Conservation (phyloP, 331 rosid genomes). For the Quercus tomentella region DNA sequence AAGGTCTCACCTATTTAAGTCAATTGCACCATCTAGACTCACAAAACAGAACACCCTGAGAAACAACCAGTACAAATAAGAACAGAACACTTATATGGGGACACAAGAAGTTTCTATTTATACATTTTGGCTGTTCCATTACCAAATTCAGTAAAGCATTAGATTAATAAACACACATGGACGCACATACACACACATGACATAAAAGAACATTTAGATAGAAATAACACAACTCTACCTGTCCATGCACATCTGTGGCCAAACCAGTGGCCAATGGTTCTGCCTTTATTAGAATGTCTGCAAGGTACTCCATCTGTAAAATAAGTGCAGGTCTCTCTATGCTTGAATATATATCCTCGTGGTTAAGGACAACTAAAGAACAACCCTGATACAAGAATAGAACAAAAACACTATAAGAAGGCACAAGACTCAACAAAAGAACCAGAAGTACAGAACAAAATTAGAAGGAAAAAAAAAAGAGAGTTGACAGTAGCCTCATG, state of each 20-base stretch:
- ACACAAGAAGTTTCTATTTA: background rate
- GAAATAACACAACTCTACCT: constrained; percentile 46
- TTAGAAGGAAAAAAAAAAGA: background rate
- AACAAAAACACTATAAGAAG: constrained; percentile 9
- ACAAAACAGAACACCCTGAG: background rate
- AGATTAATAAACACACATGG: background rate
- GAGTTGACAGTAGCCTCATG: background rate
- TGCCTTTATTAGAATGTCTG: constrained; percentile 66
- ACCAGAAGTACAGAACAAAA: background rate
- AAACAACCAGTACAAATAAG: background rate
- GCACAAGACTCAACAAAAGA: constrained; percentile 5
- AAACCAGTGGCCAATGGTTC: constrained; percentile 92
- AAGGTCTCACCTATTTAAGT: background rate
- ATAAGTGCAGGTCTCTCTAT: constrained; percentile 51
- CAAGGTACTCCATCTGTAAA: constrained; percentile 80
- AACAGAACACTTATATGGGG: background rate
- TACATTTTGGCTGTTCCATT: background rate
- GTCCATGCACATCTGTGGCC: constrained; percentile 97
- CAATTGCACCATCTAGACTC: too few species aligned
- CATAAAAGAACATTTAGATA: constrained; percentile 1
- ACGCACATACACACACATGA: background rate
- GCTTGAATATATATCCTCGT: constrained; percentile 62
- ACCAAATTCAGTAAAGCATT: background rate
- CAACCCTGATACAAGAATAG: constrained; percentile 51
- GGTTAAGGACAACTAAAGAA: constrained; percentile 72